Evolutionary conservation across 345 rosid genomes (phyloP), one percentile per base, ranked within the genome.

Genomic region (Syzygium aqueum): DNA sequence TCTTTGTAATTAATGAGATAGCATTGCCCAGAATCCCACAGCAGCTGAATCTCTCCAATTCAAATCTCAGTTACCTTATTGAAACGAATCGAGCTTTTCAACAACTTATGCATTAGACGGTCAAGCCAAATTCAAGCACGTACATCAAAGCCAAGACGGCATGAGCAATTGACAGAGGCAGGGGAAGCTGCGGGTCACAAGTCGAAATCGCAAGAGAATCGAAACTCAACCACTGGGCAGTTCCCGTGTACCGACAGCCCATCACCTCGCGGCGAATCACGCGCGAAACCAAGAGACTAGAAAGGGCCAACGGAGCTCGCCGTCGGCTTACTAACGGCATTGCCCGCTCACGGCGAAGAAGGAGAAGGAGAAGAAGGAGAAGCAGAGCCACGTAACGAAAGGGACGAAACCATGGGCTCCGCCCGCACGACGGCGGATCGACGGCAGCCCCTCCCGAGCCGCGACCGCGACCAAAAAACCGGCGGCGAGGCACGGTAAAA

Each of bases 311-410:
- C 80, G 5, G 80, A 33, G 49, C 46, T 73, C 11, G 80, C 0
- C 0, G 46, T 9, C 1, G 80, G 80, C 19, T 73, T 15, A 33
- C 0, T 21, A 43, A 43, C 7, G 25, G 59, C 3, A 8, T 21
- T 21, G 59, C 25, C 59, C 9, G 59, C 59, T 54, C 59, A 25
- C 19, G 63, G 12, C n/a, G 80, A 22, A 11, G 80, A 37, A 8
- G 78, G 9, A 52, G 19, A 16, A 52, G 53, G 1, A 14, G 53
- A 4, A 21, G 43, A 8, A 65, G 78, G 33, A 16, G 77, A 65
- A 21, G 43, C 17, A 8, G 59, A 54, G 25, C 59, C 61, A 56
- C 46, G 25, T 15, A 27, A 1, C 65, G 11, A 27, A 67, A 67
- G 46, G 46, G 22, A 67, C 13, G 37, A 67, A 67, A 67, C 5